phyloP scores from a whole-genome alignment of 164 flowering plant genomes.

The Magnolia kwangsiensis region DNA sequence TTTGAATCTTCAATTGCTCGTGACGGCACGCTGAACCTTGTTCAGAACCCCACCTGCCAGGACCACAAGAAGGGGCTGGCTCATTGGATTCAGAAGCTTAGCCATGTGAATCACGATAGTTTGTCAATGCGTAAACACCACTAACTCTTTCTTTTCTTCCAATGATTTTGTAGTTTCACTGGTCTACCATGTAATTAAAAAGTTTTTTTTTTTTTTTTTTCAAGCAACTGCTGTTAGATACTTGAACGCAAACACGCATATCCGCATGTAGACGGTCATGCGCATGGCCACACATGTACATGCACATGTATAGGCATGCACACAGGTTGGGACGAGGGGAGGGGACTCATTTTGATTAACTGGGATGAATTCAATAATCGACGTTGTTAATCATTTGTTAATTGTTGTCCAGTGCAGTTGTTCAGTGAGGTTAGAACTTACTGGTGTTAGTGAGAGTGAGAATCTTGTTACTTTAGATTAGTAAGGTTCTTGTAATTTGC shows the following conservation, averaged over 20 bases:
- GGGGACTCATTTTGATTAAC: no score
- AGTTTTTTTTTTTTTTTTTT: not conserved
- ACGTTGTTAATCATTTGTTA: no score
- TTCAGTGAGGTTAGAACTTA: no score
- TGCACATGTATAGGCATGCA: no score
- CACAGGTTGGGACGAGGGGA: no score
- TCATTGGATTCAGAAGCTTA: conserved; percentile 75
- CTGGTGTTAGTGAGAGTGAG: no score
- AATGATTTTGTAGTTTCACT: not conserved
- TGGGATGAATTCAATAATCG: no score
- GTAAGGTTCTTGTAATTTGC: no score
- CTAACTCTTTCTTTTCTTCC: not conserved
- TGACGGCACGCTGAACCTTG: conserved; percentile 59
- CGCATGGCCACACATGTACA: no score
- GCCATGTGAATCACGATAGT: conserved; percentile 30
- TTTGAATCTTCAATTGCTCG: conserved; percentile 54
- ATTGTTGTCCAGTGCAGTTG: no score
- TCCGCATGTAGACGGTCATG: not conserved
- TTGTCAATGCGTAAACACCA: conserved; percentile 28
- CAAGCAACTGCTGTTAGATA: not conserved
- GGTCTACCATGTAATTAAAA: conserved; percentile 5
- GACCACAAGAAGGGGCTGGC: conserved; percentile 79
- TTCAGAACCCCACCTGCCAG: conserved; percentile 33
- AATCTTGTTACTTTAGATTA: no score
- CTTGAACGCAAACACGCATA: not conserved